These are phyloP conservation scores for Colletotrichum chlorophyti DNA, from an alignment of 2,329 filamentous ascomycete species.

Conservation along the genomic window DNA sequence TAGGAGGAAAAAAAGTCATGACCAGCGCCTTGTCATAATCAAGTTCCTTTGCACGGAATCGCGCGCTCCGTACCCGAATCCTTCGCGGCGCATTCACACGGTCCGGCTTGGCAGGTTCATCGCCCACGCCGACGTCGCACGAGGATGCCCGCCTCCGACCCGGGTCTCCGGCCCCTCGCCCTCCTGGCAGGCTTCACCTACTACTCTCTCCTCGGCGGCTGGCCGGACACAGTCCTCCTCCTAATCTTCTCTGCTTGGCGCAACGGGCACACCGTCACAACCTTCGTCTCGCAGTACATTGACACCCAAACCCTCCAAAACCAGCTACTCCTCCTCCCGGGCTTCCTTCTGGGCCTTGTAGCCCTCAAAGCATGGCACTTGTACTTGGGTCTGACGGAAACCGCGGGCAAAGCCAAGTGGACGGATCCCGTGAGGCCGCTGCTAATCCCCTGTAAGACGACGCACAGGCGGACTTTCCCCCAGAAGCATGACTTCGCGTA, in stretches of 20 bases:
- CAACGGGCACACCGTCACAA: background rate
- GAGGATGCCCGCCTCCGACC: slow-evolving; percentile 6
- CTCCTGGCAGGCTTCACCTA: slow-evolving; percentile 30
- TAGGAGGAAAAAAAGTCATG: background rate
- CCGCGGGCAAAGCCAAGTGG: slow-evolving; percentile 22
- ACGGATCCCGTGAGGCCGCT: slow-evolving; percentile 48
- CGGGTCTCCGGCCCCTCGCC: slow-evolving; percentile 9
- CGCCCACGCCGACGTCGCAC: too few species aligned
- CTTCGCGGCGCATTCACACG: too few species aligned
- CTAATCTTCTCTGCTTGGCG: slow-evolving; percentile 34
- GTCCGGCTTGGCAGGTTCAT: too few species aligned
- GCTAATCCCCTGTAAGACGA: slow-evolving; percentile 70
- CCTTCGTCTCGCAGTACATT: background rate
- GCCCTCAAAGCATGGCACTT: background rate
- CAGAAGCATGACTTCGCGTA: slow-evolving; percentile 73
- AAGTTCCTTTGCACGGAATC: too few species aligned
- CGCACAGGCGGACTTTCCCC: slow-evolving; percentile 71
- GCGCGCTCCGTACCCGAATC: too few species aligned
- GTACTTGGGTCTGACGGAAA: background rate
- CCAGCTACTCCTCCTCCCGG: slow-evolving; percentile 2
- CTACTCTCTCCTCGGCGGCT: slow-evolving; percentile 31
- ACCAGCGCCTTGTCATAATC: background rate
- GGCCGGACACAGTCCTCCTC: slow-evolving; percentile 35
- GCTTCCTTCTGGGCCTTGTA: slow-evolving; percentile 12
- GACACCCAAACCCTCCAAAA: background rate